These are phyloP conservation scores for Sphaerulina vaccinii DNA, from an alignment of 2,329 filamentous ascomycete genomes.

Conservation along the genomic window DNA sequence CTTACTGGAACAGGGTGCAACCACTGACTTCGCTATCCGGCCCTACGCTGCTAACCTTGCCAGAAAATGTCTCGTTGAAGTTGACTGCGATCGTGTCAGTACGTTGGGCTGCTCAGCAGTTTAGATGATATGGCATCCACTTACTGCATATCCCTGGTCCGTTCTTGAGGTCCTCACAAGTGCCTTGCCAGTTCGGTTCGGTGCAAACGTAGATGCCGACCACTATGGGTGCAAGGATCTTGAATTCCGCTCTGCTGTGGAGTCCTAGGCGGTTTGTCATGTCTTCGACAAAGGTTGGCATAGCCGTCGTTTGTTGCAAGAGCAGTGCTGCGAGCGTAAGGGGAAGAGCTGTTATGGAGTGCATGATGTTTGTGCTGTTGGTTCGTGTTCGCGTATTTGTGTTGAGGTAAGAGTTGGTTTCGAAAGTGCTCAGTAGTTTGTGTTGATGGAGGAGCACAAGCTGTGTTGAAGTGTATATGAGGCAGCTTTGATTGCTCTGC, in stretches of 20 bases:
- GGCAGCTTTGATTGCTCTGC: constrained; percentile 1
- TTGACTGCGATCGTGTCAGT: constrained; percentile 16
- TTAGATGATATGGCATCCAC: background rate
- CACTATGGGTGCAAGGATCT: constrained; percentile 21
- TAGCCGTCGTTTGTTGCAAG: constrained; percentile 9
- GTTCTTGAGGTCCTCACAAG: constrained; percentile 18
- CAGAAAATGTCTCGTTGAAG: constrained; percentile 16
- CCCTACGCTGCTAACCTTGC: constrained; percentile 19
- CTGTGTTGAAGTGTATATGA: background rate
- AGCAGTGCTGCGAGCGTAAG: constrained; percentile 10
- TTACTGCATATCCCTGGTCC: constrained; percentile 26
- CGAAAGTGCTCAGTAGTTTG: background rate
- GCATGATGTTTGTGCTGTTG: constrained; percentile 3
- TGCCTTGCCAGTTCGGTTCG: constrained; percentile 20
- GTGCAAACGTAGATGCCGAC: constrained; percentile 26
- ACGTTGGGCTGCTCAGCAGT: background rate
- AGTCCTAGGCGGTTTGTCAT: background rate
- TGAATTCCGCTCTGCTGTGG: constrained; percentile 13
- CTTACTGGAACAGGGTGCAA: constrained; percentile 24
- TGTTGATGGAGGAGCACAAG: background rate
- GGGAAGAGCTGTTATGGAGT: background rate
- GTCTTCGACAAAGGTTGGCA: constrained; percentile 5
- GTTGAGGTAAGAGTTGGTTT: background rate
- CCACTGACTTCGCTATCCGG: constrained; percentile 21
- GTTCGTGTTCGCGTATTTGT: background rate